These are phyloP conservation scores for Tylopilus plumbeoviolaceoides DNA, from an alignment of 768 basidiomycete species.

Conservation along the genomic window DNA sequence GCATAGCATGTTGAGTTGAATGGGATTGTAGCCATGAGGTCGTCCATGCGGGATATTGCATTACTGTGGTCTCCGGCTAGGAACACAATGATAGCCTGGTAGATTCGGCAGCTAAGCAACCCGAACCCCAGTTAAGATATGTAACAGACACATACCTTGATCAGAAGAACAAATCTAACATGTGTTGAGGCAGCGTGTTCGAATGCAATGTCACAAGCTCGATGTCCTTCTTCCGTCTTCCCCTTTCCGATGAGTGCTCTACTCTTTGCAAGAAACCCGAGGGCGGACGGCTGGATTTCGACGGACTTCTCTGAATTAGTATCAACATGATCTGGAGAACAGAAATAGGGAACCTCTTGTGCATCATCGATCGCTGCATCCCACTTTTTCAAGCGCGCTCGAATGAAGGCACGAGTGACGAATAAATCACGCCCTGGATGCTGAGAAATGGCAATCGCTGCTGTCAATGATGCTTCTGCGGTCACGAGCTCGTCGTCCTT, in stretches of 20 bases:
- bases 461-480: background rate
- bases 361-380: background rate
- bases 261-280: background rate
- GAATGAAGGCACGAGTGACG: background rate
- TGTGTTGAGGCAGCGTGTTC: background rate
- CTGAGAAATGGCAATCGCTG: background rate
- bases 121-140: too few relatives aligned
- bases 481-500: background rate
- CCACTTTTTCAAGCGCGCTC: background rate
- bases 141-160: too few relatives aligned
- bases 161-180: background rate
- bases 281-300: background rate
- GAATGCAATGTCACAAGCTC: background rate
- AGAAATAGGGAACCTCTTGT: background rate
- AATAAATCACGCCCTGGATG: background rate
- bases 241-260: background rate
- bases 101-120: too few relatives aligned
- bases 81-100: too few relatives aligned
- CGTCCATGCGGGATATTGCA: too few relatives aligned
- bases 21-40: too few relatives aligned
- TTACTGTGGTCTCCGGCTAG: too few relatives aligned
- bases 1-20: too few relatives aligned
- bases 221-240: background rate
- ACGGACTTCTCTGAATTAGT: background rate
- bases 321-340: background rate